Conservation (phyloP, 2,329 filamentous ascomycete species). For the Coniochaeta sp. region DNA sequence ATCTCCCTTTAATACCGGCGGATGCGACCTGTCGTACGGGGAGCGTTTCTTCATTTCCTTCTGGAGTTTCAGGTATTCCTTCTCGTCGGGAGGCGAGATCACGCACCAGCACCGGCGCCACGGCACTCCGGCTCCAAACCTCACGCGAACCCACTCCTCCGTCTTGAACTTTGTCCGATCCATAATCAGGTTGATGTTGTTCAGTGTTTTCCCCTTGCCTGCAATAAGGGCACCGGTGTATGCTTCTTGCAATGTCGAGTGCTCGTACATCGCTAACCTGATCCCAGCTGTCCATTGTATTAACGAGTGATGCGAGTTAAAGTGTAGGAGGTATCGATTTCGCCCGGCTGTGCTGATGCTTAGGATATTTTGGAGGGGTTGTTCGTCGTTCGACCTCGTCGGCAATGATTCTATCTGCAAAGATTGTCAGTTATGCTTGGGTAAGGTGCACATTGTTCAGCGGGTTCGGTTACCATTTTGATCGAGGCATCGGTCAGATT, state of each 20-base stretch:
- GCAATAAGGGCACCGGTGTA: constrained; percentile 95
- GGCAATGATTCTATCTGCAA: constrained; percentile 78
- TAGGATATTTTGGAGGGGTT: constrained; percentile 86
- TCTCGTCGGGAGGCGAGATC: constrained; percentile 86
- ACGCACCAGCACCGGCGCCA: constrained; percentile 98
- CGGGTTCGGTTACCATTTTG: constrained; percentile 69
- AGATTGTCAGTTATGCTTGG: constrained; percentile 11
- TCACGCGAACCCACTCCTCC: constrained; percentile 90
- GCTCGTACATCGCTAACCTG: constrained; percentile 87
- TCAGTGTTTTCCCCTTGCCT: constrained; percentile 81
- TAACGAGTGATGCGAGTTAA: constrained; percentile 88
- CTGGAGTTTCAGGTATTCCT: constrained; percentile 76
- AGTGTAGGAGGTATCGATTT: constrained; percentile 92
- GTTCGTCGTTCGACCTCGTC: constrained; percentile 67
- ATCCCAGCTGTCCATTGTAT: constrained; percentile 96
- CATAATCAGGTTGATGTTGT: constrained; percentile 87
- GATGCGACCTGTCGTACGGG: constrained; percentile 67
- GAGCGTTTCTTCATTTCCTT: constrained; percentile 78
- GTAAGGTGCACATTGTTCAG: not conserved
- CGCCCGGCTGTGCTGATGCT: constrained; percentile 93
- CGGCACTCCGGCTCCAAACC: constrained; percentile 91
- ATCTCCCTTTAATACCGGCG: constrained; percentile 68
- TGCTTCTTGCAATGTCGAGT: constrained; percentile 86
- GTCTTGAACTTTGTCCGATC: constrained; percentile 69
- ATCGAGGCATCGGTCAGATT: constrained; percentile 96